Evolutionary conservation across 2,329 filamentous ascomycete species (phyloP).

Genomic region (Phaeosphaeriaceae sp.): DNA sequence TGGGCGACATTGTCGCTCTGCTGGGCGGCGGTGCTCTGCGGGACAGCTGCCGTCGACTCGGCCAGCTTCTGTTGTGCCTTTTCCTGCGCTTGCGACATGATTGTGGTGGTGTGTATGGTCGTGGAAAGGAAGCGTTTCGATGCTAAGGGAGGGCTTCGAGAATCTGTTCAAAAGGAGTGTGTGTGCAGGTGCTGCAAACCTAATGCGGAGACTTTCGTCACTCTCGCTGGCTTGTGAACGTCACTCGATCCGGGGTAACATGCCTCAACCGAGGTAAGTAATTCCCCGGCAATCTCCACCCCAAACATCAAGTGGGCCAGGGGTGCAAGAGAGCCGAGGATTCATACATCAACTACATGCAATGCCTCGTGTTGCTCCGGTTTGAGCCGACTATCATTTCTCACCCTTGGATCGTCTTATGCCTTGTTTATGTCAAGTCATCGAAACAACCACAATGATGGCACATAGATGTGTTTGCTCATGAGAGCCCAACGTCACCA

Average conservation of each 20-base stretch:
- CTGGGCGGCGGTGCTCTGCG: slow-evolving; percentile 72
- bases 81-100: slow-evolving; percentile 41
- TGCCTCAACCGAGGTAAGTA: slow-evolving; percentile 37
- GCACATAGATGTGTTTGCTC: not conserved
- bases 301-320: not conserved
- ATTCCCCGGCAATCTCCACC: slow-evolving; percentile 16
- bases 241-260: slow-evolving; percentile 34
- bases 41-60: slow-evolving; percentile 42
- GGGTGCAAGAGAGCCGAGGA: not conserved
- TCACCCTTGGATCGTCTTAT: not conserved
- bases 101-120: slow-evolving; percentile 5
- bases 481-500: too few relatives aligned
- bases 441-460: not conserved
- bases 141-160: not conserved
- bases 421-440: not conserved
- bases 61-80: slow-evolving; percentile 45
- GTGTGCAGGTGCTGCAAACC: slow-evolving; percentile 13
- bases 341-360: not conserved
- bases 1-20: slow-evolving; percentile 98
- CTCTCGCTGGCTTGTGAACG: slow-evolving; percentile 41
- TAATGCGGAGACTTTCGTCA: slow-evolving; percentile 15
- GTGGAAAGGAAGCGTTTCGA: not conserved
- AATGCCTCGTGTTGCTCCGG: not conserved
- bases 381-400: not conserved
- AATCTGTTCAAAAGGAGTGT: slow-evolving; percentile 13